These are phyloP conservation scores for Dendrobium catenatum DNA, from an alignment of 106 monocot genomes.

Conservation along the genomic window DNA sequence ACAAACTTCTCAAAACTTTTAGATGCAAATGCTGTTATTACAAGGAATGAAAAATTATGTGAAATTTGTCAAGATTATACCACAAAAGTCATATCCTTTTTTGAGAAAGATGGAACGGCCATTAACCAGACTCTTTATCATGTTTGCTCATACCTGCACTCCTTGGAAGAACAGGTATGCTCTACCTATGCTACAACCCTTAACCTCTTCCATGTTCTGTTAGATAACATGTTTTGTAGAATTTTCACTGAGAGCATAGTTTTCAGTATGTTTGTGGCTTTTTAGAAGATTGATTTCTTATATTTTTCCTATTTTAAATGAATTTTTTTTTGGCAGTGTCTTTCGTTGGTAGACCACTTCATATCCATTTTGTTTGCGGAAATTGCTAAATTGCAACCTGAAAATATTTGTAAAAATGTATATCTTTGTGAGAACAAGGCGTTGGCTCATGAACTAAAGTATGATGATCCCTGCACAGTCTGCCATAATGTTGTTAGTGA, in stretches of 20 bases:
- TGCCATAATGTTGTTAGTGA: constrained; percentile 38
- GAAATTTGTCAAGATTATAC: constrained; percentile 52
- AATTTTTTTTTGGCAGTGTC: constrained; percentile 33
- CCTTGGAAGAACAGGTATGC: constrained; percentile 48
- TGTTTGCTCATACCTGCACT: constrained; percentile 36
- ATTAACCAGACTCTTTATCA: constrained; percentile 36
- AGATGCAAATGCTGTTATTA: background rate
- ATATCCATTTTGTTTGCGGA: constrained; percentile 40
- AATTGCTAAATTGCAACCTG: constrained; percentile 30
- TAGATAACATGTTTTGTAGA: background rate
- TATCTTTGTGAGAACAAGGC: constrained; percentile 32
- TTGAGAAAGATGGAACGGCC: constrained; percentile 48
- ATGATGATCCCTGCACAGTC: constrained; percentile 29
- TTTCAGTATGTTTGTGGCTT: background rate
- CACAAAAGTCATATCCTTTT: constrained; percentile 30
- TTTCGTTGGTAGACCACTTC: constrained; percentile 48
- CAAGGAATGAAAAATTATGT: constrained; percentile 38
- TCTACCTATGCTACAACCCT: background rate
- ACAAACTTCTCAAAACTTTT: background rate
- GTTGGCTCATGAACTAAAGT: constrained; percentile 4
- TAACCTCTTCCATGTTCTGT: background rate
- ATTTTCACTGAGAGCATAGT: background rate
- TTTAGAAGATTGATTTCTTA: background rate
- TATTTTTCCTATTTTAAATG: background rate
- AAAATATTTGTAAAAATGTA: constrained; percentile 40